Evolutionary conservation across 169 alveolate genomes (phyloP), one percentile per base, ranked within the genome.

Genomic region (Hepatocystis sp.): DNA sequence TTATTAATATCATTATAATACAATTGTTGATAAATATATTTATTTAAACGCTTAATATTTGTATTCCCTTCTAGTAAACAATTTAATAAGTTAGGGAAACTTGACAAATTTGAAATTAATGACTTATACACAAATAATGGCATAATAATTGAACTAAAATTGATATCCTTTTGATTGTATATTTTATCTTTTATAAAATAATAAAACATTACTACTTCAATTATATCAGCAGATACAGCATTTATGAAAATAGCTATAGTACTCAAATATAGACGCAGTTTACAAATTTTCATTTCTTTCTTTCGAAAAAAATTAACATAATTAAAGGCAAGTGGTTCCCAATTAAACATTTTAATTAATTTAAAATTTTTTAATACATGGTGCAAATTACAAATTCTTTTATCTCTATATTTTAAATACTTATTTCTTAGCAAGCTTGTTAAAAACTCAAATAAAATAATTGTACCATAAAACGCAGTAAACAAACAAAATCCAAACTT

Each of bases 301-400:
- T 32, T 25, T 8, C 89, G 2, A 10, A 25, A 66, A n/a, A 40
- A 4, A 63, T 81, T 61, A 0, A 81, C 67, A 81, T 81, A 81
- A 23, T 81, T 67, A 34, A 81, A 81, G 0, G 89, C 89, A 2
- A 81, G 60, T 1, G 84, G 27, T 63, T 81, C 89, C 89, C 89
- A 81, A 17, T 81, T 81, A n/a, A 81, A 81, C 36, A 81, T 81
- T 49, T 81, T 81, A 36, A 81, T 60, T 10, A 81, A n/a, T 0
- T 81, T 81, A 42, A 39, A 81, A 34, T 81, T 84, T 53, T 81
- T 61, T 21, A 81, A 36, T 1, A 81, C 64, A 49, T 81, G 89
- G 7, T 81, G 81, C 84, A 63, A 51, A 19, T 81, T 81, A 81
- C 36, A 32, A 7, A 81, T 61, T n/a, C 89, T 11, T 0, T 42